Conservation (phyloP, 257 asterid genomes). For the Solanum pinnatisectum region DNA sequence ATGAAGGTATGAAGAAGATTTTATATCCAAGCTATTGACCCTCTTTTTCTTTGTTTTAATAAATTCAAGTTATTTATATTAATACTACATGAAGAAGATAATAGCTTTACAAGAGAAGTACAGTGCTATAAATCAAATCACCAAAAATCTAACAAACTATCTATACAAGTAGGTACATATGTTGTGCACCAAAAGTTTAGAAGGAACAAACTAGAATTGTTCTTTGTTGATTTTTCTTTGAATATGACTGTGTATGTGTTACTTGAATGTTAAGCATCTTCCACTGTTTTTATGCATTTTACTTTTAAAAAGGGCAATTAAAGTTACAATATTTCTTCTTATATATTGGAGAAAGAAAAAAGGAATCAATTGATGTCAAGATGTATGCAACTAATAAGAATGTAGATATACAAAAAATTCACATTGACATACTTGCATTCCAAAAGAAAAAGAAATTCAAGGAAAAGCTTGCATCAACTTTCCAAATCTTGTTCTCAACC, state of each 20-base stretch:
- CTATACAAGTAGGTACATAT: background rate
- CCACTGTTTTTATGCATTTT: background rate
- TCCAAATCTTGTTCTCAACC: conserved; percentile 90
- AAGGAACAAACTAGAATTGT: background rate
- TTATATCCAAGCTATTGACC: background rate
- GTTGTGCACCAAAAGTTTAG: background rate
- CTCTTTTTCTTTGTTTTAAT: background rate
- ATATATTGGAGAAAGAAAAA: background rate
- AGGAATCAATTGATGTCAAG: background rate
- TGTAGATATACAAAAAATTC: background rate
- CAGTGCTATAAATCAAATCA: background rate
- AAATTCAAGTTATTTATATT: background rate
- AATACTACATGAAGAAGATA: background rate
- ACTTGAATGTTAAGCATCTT: background rate
- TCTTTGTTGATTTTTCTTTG: background rate
- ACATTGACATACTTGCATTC: background rate
- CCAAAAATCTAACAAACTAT: background rate
- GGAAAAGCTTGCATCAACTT: conserved; percentile 69
- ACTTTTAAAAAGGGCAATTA: background rate
- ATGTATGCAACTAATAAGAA: background rate
- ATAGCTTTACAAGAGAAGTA: background rate
- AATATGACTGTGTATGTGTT: background rate
- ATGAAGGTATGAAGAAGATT: background rate
- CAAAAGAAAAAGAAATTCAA: background rate
- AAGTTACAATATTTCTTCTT: background rate